phyloP scores from a whole-genome alignment of 352 stramenopile genomes.

The Globisporangium spinosum region DNA sequence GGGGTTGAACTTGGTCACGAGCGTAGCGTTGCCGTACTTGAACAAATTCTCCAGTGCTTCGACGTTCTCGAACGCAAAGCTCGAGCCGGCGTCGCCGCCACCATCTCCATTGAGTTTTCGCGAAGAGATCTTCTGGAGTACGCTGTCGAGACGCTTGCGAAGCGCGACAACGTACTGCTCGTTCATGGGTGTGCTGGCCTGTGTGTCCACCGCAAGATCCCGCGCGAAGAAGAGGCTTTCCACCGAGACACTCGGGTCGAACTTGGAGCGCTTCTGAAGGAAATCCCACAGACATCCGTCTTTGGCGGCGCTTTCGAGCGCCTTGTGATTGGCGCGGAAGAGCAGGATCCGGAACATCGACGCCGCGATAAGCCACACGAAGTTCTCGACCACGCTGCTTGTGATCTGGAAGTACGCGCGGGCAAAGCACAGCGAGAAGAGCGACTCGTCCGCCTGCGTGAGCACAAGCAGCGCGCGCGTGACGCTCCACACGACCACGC shows the following conservation, averaged over 20 bases:
- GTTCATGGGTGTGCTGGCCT: slow-evolving; percentile 27
- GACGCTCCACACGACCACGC: slow-evolving; percentile 35
- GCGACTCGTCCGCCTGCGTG: slow-evolving; percentile 14
- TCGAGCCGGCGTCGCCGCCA: slow-evolving; percentile 15
- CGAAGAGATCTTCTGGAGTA: slow-evolving; percentile 30
- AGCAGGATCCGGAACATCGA: slow-evolving; percentile 54
- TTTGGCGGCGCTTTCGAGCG: slow-evolving; percentile 19
- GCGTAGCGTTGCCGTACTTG: slow-evolving; percentile 43
- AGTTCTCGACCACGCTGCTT: slow-evolving; percentile 43
- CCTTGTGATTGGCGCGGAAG: slow-evolving; percentile 37
- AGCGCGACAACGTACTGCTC: slow-evolving; percentile 43
- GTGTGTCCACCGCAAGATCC: slow-evolving; percentile 19
- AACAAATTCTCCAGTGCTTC: slow-evolving; percentile 44
- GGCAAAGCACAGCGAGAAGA: slow-evolving; percentile 23
- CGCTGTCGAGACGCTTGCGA: slow-evolving; percentile 32
- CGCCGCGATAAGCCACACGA: slow-evolving; percentile 34
- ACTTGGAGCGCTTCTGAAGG: slow-evolving; percentile 9
- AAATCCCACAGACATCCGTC: slow-evolving; percentile 39
- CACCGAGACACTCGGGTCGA: slow-evolving; percentile 13
- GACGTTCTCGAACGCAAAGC: slow-evolving; percentile 34
- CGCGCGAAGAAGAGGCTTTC: slow-evolving; percentile 21
- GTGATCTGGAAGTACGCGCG: slow-evolving; percentile 41
- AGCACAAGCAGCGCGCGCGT: slow-evolving; percentile 29
- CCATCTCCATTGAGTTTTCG: slow-evolving; percentile 17
- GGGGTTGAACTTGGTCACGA: slow-evolving; percentile 38